These are phyloP conservation scores for Scedosporium dehoogii DNA, from an alignment of 2,329 filamentous ascomycete species.

Conservation along the genomic window DNA sequence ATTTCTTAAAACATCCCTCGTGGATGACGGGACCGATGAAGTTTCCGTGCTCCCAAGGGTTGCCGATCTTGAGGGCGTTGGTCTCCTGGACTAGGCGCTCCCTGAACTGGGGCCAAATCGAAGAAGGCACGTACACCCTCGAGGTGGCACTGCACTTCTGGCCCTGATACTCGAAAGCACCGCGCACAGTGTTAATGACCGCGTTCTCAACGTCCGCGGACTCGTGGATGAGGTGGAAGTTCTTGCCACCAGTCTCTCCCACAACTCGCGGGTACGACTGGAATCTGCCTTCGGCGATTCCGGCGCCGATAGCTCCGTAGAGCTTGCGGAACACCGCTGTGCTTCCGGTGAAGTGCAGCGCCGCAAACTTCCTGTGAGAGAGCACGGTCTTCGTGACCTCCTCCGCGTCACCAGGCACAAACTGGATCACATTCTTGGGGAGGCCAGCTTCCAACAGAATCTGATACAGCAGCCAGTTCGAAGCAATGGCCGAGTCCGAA, in stretches of 20 bases:
- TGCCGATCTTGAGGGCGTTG: slow-evolving; percentile 59
- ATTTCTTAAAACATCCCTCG: slow-evolving; percentile 69
- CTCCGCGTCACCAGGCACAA: slow-evolving; percentile 79
- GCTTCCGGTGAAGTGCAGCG: slow-evolving; percentile 92
- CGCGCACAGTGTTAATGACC: slow-evolving; percentile 71
- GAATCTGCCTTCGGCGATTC: slow-evolving; percentile 74
- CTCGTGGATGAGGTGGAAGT: slow-evolving; percentile 76
- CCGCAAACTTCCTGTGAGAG: slow-evolving; percentile 69
- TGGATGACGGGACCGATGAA: slow-evolving; percentile 88
- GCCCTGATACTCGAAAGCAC: slow-evolving; percentile 83
- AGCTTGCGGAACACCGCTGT: slow-evolving; percentile 84
- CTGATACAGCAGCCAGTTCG: slow-evolving; percentile 82
- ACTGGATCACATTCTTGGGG: slow-evolving; percentile 84
- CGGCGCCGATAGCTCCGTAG: slow-evolving; percentile 75
- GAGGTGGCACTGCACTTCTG: slow-evolving; percentile 88
- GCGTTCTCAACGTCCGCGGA: slow-evolving; percentile 72
- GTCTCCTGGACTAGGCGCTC: slow-evolving; percentile 58
- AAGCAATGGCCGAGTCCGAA: slow-evolving; percentile 79
- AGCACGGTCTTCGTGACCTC: slow-evolving; percentile 73
- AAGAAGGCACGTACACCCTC: slow-evolving; percentile 67
- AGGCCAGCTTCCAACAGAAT: slow-evolving; percentile 87
- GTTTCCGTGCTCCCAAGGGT: slow-evolving; percentile 59
- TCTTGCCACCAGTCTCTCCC: slow-evolving; percentile 87
- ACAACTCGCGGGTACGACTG: slow-evolving; percentile 79
- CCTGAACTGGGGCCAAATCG: slow-evolving; percentile 63